phyloP scores from a whole-genome alignment of 176 grass and related monocot genomes.

The Pontederia paniculata region DNA sequence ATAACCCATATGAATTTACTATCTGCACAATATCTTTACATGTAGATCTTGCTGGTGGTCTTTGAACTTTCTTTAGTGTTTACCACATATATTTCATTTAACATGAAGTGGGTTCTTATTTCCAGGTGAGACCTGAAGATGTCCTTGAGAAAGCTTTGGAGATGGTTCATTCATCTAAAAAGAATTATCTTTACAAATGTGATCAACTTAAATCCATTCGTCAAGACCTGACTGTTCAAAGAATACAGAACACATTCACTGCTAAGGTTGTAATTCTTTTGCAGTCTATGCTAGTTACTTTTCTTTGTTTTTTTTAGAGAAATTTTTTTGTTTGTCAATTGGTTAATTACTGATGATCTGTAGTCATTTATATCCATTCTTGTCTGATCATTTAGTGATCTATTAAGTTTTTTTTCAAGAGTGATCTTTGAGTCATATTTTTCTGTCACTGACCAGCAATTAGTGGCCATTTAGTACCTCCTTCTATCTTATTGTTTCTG shows the following conservation, averaged over 20 bases:
- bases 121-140: slow-evolving; percentile 85
- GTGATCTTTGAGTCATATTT: no score
- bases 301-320: neutral
- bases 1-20: slow-evolving; percentile 2
- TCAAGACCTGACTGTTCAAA: slow-evolving; percentile 94
- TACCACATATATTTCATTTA: no score
- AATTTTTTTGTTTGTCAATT: neutral
- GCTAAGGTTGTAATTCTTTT: slow-evolving; percentile 48
- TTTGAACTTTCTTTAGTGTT: no score
- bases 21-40: neutral
- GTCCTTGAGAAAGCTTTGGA: slow-evolving; percentile 78
- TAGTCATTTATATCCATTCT: no score
- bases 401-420: no score
- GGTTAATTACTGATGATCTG: neutral
- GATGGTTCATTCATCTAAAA: slow-evolving; percentile 75
- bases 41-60: no score
- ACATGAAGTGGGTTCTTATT: neutral
- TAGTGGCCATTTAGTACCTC: no score
- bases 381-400: no score
- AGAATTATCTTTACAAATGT: slow-evolving; percentile 89
- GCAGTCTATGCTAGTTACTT: no score
- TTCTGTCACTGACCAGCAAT: no score
- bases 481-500: no score
- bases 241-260: slow-evolving; percentile 81
- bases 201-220: slow-evolving; percentile 98